Base-by-base conservation (phyloP, 2,329 filamentous ascomycete genomes). In the Calonectria hawksworthii region DNA sequence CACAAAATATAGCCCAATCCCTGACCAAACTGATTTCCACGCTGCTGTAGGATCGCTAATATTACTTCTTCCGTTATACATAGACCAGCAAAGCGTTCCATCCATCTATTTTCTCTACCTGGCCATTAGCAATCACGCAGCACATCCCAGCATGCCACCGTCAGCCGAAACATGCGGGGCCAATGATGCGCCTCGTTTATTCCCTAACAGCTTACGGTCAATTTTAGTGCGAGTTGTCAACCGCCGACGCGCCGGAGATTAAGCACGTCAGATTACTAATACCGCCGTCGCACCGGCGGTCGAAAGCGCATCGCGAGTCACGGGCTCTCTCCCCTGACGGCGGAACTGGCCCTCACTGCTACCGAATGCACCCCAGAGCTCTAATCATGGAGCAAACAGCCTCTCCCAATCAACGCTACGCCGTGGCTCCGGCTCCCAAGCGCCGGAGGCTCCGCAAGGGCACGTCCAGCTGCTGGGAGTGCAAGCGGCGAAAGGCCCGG, bases 381-480 rank as follows among this genome's bases (percentile, higher is more conserved):
- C 28, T 51, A 9, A 68, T 28, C 13, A 79, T 80, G 77, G 74
- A 71, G 23, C 65, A 73, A 18, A 28, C 51, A 36, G 18, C 2
- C 51, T 63, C 66, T 34, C 5, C 34, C 2, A n/a, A 26, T 30
- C 68, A 47, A 9, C 47, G n/a, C 2, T 23, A 51, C 38, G 51
- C 59, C 71, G 72, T 78, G 56, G 72, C 63, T 2, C 76, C 77
- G 23, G 74, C 61, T 2, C 30, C 68, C 23, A 80, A 80, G 41
- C 75, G 77, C 26, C 74, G 80, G 14, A 82, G 80, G 73, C 30
- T 90, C 28, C 87, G 89, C 28, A 91, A 90, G 68, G 90, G 90
- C n/a, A 92, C 90, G 0, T 85, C 83, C 34, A 91, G 89, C 71
- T 92, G 90, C 80, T 91, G 90, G 89, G 89, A 91, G 76, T 92